Percentiles rank a stretch among this genome's conserved stretches.
These are phyloP conservation scores for Colletotrichum chrysophilum DNA, from an alignment of 2,329 filamentous ascomycete species.

Conservation along the genomic window DNA sequence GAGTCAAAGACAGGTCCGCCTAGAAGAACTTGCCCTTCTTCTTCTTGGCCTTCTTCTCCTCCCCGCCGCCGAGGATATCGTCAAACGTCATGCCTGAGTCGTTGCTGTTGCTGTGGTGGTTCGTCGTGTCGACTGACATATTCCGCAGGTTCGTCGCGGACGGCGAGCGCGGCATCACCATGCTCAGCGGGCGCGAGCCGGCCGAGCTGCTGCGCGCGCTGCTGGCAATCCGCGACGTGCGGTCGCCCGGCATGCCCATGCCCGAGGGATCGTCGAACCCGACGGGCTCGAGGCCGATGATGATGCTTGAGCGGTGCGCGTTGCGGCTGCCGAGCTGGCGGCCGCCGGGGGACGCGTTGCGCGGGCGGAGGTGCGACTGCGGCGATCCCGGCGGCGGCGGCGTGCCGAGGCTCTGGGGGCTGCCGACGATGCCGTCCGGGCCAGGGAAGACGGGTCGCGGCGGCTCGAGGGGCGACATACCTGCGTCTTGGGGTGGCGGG, in stretches of 20 bases:
- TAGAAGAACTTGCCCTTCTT: constrained; percentile 48
- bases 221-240: constrained; percentile 25
- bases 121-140: constrained; percentile 23
- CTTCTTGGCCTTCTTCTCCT: constrained; percentile 38
- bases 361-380: constrained; percentile 38
- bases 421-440: constrained; percentile 29
- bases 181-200: constrained; percentile 16
- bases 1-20: background rate
- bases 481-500: constrained; percentile 32
- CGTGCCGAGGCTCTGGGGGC: constrained; percentile 24
- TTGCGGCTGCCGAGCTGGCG: constrained; percentile 29
- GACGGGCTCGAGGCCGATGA: constrained; percentile 46
- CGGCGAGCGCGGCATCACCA: constrained; percentile 29
- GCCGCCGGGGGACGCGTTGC: constrained; percentile 43
- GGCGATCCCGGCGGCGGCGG: constrained; percentile 32
- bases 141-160: constrained; percentile 39
- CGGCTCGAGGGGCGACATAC: constrained; percentile 43
- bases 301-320: constrained; percentile 47
- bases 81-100: constrained; percentile 46
- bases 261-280: constrained; percentile 5
- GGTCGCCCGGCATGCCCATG: constrained; percentile 18
- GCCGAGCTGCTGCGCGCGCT: constrained; percentile 31
- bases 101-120: constrained; percentile 31
- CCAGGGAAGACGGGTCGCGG: constrained; percentile 40
- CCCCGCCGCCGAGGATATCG: constrained; percentile 47